phyloP scores from a whole-genome alignment of 1,284 basidiomycete genomes.

The Heterobasidion parviporum region DNA sequence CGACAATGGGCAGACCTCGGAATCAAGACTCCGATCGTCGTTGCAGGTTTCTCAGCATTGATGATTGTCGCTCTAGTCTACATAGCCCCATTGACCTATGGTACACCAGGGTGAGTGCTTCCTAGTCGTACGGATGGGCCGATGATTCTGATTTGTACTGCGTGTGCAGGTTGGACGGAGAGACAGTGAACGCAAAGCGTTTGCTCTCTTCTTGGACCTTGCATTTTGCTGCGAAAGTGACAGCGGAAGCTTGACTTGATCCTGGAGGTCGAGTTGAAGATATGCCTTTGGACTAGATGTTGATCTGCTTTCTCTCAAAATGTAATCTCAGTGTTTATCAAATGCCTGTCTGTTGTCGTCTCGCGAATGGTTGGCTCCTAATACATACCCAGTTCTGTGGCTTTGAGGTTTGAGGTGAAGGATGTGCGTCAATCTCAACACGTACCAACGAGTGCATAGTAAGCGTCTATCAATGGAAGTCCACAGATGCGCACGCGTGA shows the following conservation, averaged over 20 bases:
- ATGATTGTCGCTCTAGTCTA: constrained; percentile 69
- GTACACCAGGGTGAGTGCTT: constrained; percentile 73
- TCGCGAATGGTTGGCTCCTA: too few relatives aligned
- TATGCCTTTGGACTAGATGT: neutral
- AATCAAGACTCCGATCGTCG: constrained; percentile 56
- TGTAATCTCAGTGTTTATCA: neutral
- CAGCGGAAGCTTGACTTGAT: constrained; percentile 9
- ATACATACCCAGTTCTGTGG: too few relatives aligned
- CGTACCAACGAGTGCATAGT: too few relatives aligned
- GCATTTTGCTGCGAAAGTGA: constrained; percentile 74
- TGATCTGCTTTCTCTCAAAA: neutral
- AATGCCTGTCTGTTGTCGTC: too few relatives aligned
- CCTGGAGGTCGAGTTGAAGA: neutral
- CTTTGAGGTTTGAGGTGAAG: too few relatives aligned
- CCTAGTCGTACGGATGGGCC: neutral
- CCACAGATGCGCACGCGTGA: too few relatives aligned
- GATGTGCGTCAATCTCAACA: too few relatives aligned
- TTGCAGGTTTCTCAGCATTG: constrained; percentile 48
- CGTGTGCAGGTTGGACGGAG: constrained; percentile 55
- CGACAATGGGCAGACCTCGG: constrained; percentile 67
- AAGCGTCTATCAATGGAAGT: too few relatives aligned
- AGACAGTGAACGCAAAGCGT: constrained; percentile 64
- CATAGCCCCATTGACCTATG: constrained; percentile 86
- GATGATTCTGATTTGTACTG: constrained; percentile 4
- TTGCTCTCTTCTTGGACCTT: constrained; percentile 75